These are phyloP conservation scores for Trichoderma sp. DNA, from an alignment of 2,329 filamentous ascomycete genomes.

Conservation along the genomic window DNA sequence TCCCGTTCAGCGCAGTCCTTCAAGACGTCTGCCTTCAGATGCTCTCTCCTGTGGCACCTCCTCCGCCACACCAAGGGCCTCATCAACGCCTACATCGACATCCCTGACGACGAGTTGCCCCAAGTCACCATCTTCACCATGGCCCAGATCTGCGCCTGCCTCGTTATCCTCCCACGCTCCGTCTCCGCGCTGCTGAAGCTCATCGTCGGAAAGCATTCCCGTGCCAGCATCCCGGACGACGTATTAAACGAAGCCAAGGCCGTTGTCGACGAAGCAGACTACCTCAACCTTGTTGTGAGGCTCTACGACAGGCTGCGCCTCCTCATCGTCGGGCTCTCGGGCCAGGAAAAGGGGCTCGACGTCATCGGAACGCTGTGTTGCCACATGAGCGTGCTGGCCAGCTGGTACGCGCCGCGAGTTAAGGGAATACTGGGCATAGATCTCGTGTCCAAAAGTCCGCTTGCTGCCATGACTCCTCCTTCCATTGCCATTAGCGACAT, in stretches of 20 bases:
- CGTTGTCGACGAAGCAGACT: slow-evolving; percentile 17
- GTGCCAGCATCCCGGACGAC: background rate
- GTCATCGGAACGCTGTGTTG: slow-evolving; percentile 3
- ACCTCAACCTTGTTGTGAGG: background rate
- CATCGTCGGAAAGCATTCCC: background rate
- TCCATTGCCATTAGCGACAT: background rate
- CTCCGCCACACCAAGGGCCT: slow-evolving; percentile 14
- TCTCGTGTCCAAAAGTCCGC: background rate
- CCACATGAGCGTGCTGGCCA: slow-evolving; percentile 1
- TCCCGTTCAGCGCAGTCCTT: background rate
- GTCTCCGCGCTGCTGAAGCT: slow-evolving; percentile 14
- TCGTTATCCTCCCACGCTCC: slow-evolving; percentile 1
- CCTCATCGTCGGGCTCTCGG: background rate
- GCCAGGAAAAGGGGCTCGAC: background rate
- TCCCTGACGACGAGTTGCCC: slow-evolving; percentile 9
- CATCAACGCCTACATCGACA: slow-evolving; percentile 1
- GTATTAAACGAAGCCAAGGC: slow-evolving; percentile 5
- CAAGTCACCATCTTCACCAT: slow-evolving; percentile 9
- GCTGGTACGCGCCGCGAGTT: slow-evolving; percentile 2
- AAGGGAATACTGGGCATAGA: slow-evolving; percentile 3
- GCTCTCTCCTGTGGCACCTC: slow-evolving; percentile 20
- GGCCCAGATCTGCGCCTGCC: slow-evolving; percentile 7
- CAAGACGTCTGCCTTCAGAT: background rate
- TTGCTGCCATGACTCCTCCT: background rate
- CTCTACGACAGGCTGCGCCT: slow-evolving; percentile 11